These are phyloP conservation scores for Ophiocordyceps australis DNA, from an alignment of 2,329 filamentous ascomycete species.

Conservation along the genomic window DNA sequence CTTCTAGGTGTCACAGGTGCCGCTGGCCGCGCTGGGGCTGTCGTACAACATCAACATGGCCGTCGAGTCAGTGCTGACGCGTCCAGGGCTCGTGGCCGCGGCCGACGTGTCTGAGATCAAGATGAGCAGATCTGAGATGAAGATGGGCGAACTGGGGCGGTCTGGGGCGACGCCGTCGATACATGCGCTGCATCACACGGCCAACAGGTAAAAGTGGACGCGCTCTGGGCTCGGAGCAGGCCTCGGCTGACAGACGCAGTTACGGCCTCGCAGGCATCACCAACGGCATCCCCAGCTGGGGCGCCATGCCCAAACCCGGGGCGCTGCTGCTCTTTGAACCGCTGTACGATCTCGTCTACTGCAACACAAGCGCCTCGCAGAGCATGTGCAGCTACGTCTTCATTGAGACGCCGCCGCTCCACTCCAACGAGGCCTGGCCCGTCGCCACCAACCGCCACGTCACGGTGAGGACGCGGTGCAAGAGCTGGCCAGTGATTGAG, in stretches of 20 bases:
- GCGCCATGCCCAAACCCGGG: conserved; percentile 10
- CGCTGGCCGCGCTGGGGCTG: conserved; percentile 21
- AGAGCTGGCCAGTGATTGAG: conserved; percentile 9
- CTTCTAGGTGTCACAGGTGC: conserved; percentile 20
- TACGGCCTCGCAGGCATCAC: conserved; percentile 19
- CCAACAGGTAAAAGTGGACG: conserved; percentile 14
- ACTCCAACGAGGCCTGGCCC: conserved; percentile 4
- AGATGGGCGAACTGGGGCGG: too few relatives aligned
- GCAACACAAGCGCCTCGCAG: too few relatives aligned
- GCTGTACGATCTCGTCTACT: conserved; percentile 13
- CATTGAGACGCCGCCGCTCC: conserved; percentile 11
- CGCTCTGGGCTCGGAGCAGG: background rate
- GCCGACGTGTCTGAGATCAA: conserved; percentile 17
- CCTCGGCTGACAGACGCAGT: conserved; percentile 6
- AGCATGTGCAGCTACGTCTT: conserved; percentile 16
- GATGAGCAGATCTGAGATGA: too few relatives aligned
- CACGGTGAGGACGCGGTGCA: conserved; percentile 10
- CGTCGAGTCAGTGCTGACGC: conserved; percentile 12
- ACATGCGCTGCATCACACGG: conserved; percentile 20
- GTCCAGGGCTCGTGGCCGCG: conserved; percentile 15
- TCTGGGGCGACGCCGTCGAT: conserved; percentile 7
- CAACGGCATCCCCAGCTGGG: conserved; percentile 6
- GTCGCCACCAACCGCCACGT: conserved; percentile 16
- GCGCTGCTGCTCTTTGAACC: conserved; percentile 11
- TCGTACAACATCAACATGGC: conserved; percentile 21